Evolutionary conservation across 2,329 filamentous ascomycete species (phyloP).

Genomic region (Hymenoscyphus albidus): DNA sequence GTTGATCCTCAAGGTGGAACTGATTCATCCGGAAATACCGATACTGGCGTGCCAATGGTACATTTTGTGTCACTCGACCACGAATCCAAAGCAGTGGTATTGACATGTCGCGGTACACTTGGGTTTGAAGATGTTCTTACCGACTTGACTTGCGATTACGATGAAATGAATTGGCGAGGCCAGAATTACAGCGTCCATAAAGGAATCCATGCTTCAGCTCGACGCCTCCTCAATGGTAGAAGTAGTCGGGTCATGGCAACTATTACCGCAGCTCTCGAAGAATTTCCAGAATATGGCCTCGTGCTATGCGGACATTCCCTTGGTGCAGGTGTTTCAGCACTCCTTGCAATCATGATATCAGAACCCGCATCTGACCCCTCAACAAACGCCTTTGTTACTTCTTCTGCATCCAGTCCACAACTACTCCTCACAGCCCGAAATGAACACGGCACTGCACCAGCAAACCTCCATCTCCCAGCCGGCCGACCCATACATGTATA

Average conservation of each 20-base stretch:
- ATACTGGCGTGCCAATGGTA: conserved; percentile 51
- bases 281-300: conserved; percentile 53
- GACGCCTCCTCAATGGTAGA: conserved; percentile 46
- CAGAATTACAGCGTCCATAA: conserved; percentile 53
- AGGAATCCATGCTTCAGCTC: conserved; percentile 53
- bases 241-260: conserved; percentile 50
- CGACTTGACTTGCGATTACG: conserved; percentile 55
- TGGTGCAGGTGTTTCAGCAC: conserved; percentile 51
- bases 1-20: conserved; percentile 52
- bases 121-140: conserved; percentile 55
- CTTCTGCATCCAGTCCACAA: conserved; percentile 66
- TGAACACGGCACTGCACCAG: conserved; percentile 21
- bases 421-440: conserved; percentile 61
- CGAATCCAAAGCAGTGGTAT: conserved; percentile 51
- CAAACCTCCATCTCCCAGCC: conserved; percentile 54
- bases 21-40: conserved; percentile 47
- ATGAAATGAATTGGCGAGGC: conserved; percentile 46
- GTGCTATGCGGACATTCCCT: conserved; percentile 53
- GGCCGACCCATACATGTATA: conserved; percentile 74
- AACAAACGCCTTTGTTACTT: conserved; percentile 51
- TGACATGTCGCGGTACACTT: conserved; percentile 52
- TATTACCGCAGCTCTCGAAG: conserved; percentile 48
- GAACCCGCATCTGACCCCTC: conserved; percentile 39
- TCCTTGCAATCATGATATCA: conserved; percentile 52
- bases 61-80: conserved; percentile 56